Percentiles rank a stretch among this genome's conserved stretches.
phyloP scores from a whole-genome alignment of 2,329 filamentous ascomycete genomes.

The Trichoderma sp. region DNA sequence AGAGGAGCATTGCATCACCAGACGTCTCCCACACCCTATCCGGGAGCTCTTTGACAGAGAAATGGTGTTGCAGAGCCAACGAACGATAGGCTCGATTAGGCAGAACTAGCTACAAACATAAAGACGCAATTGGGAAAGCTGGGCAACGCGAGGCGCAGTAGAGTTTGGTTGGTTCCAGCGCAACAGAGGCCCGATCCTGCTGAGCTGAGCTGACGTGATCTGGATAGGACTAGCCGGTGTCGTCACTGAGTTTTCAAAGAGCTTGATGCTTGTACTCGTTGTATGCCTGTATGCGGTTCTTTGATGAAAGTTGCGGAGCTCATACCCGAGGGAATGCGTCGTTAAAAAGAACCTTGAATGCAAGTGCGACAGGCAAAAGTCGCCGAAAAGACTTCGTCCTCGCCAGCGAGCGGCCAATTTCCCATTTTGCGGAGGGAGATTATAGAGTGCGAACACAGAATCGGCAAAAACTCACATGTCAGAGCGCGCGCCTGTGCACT shows the following conservation, averaged over 20 bases:
- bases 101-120: neutral
- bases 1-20: neutral
- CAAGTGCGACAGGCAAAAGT: neutral
- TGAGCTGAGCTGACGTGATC: conserved; percentile 14
- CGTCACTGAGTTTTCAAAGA: neutral
- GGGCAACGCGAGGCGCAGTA: neutral
- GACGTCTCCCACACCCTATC: neutral
- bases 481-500: neutral
- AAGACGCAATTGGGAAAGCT: neutral
- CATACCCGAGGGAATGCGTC: neutral
- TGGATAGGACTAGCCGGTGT: neutral
- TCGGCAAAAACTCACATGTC: neutral
- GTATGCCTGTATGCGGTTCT: neutral
- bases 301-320: neutral
- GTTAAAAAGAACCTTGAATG: neutral
- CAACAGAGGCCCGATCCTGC: conserved; percentile 10
- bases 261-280: neutral
- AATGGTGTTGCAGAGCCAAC: neutral
- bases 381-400: neutral
- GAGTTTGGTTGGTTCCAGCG: neutral
- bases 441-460: neutral
- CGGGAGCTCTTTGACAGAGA: neutral
- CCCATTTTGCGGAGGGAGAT: neutral
- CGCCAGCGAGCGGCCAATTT: neutral
- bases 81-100: neutral